Base-by-base conservation (phyloP, 208 protist species). In the Crithidia fasciculata region DNA sequence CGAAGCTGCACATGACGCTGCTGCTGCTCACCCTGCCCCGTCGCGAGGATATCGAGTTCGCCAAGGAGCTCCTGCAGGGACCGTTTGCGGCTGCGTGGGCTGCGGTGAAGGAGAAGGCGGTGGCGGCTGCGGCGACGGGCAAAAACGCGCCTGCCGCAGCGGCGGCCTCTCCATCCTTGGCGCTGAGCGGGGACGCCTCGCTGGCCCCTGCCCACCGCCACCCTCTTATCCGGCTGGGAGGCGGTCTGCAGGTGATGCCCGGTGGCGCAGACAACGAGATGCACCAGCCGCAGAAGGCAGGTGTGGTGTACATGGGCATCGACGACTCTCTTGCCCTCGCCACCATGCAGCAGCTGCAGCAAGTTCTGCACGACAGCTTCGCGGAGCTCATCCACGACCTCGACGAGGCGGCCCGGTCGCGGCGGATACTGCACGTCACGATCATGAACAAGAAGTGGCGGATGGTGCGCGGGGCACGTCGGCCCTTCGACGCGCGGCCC, bases 381-480 rank as follows among this genome's bases (percentile, higher is more conserved):
- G 54, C 67, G 39, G 90, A 93, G 73, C 55, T 93, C 41, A 88
- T 88, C 19, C n/a, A 70, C 52, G 69, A 89, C 73, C 69, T 71
- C 36, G 54, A 57, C 44, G 86, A 79, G 56, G 76, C 67, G 18
- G 79, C 82, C 47, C 75, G 75, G 37, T 72, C 61, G 15, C 56
- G 57, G 6, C 81, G 80, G 52, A 41, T 83, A 19, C 50, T 93
- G 63, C 92, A 96, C 73, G 82, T 91, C 72, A 96, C 92, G 19
- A 64, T 96, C 15, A 76, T 96, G 68, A 94, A 94, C 61, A 90
- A 81, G 44, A 94, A 94, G 69, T 96, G 92, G 89, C 67, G 82
- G 57, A 56, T 70, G 19, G 47, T 43, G 44, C 50, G 50, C 16
- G 57, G 62, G 52, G 41, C 76, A 53, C 49, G 59, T 12, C 61